Evolutionary conservation across 2,329 filamentous ascomycete species (phyloP).

Genomic region (Penicillium brasilianum): DNA sequence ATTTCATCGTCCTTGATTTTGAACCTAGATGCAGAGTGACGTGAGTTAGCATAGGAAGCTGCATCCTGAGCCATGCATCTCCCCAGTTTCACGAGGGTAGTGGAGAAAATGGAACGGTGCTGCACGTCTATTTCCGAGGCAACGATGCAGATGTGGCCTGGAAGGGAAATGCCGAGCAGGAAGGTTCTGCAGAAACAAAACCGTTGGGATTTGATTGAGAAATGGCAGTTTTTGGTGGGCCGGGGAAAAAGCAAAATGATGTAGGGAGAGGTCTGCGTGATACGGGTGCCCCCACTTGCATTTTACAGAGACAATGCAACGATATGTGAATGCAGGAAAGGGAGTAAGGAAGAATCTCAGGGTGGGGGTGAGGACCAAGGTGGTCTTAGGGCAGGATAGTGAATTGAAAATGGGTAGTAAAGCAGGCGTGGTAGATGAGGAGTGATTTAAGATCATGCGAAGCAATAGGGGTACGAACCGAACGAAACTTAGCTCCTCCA

Average conservation of each 20-base stretch:
- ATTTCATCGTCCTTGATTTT: conserved; percentile 88
- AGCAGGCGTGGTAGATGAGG: too few species aligned
- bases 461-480: conserved; percentile 58
- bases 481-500: conserved; percentile 74
- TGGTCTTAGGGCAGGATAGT: neutral
- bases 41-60: conserved; percentile 12
- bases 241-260: neutral
- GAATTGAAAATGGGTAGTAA: neutral
- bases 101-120: conserved; percentile 11
- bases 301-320: neutral
- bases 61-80: neutral
- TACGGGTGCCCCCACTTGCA: neutral
- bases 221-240: neutral
- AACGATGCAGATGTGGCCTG: conserved; percentile 2
- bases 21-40: conserved; percentile 59
- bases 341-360: neutral
- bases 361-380: neutral
- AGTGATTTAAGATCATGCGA: neutral
- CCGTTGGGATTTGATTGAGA: neutral
- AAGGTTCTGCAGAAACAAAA: conserved; percentile 6
- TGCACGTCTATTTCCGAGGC: conserved; percentile 12
- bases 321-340: neutral
- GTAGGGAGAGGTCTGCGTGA: conserved; percentile 2
- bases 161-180: conserved; percentile 1
- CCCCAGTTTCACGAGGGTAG: neutral